These are phyloP conservation scores for Nadsonia commutata DNA, from an alignment of 1,139 yeast species.

Conservation along the genomic window DNA sequence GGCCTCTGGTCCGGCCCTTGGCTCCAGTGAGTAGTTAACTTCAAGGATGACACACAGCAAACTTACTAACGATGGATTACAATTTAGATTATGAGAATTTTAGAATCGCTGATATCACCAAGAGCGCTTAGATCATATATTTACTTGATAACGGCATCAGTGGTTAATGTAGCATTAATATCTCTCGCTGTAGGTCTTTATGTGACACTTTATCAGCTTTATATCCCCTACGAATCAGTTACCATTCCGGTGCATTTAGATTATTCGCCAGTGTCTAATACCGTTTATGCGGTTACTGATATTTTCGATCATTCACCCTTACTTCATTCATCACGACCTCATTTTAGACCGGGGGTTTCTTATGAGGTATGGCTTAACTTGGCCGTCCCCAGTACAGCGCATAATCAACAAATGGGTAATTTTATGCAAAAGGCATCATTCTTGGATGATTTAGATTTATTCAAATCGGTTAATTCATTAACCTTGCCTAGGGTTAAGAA, in stretches of 20 bases:
- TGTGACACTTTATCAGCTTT: conserved; percentile 6
- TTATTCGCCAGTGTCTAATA: neutral
- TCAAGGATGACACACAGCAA: too few relatives aligned
- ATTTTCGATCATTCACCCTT: neutral
- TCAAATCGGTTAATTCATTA: neutral
- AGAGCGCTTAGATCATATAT: conserved; percentile 1
- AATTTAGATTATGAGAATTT: too few relatives aligned
- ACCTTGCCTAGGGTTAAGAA: neutral
- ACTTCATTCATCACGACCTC: neutral
- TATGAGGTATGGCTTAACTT: conserved; percentile 18
- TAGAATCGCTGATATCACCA: neutral
- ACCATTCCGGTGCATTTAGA: conserved; percentile 9
- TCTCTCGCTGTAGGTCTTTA: conserved; percentile 7
- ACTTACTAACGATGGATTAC: too few relatives aligned
- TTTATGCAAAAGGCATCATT: conserved; percentile 16
- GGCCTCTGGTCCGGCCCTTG: too few relatives aligned
- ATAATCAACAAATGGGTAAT: conserved; percentile 20
- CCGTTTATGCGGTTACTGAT: neutral
- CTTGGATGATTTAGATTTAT: conserved; percentile 7
- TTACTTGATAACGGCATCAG: neutral
- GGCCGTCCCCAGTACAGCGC: conserved; percentile 17
- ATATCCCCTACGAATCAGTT: conserved; percentile 9
- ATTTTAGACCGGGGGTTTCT: conserved; percentile 7
- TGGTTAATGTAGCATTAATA: neutral
- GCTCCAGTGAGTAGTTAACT: too few relatives aligned